Evolutionary conservation across 73 alveolate species (phyloP).

Genomic region (Tetrahymena elliotti): DNA sequence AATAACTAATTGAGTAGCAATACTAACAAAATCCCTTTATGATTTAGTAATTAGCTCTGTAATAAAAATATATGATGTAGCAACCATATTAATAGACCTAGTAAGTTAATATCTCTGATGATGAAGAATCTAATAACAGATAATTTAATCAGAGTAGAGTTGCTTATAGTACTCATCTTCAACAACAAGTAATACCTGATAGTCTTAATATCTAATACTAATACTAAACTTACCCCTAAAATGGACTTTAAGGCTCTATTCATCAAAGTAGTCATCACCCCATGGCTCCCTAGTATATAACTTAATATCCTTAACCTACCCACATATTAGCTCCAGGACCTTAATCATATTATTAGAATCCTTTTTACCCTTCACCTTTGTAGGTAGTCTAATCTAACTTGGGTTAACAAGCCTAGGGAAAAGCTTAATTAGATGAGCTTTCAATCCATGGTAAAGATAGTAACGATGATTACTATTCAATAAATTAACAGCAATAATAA

Average conservation of each 20-base stretch:
- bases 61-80: too few species aligned
- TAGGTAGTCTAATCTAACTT: not conserved
- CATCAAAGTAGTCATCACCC: not conserved
- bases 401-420: not conserved
- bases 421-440: not conserved
- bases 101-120: not conserved
- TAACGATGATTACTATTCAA: not conserved
- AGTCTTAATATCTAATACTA: not conserved
- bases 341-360: too few species aligned
- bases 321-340: not conserved
- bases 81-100: not conserved
- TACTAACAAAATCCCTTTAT: too few species aligned
- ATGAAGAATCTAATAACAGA: not conserved
- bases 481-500: not conserved
- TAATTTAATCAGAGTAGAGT: not conserved
- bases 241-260: not conserved
- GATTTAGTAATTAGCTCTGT: not conserved
- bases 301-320: not conserved
- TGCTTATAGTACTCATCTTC: not conserved
- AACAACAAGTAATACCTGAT: not conserved
- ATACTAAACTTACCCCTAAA: too few species aligned
- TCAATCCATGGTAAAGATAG: not conserved
- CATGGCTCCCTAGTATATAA: not conserved
- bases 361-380: not conserved
- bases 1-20: not conserved